These are phyloP conservation scores for Crithidia fasciculata DNA, from an alignment of 208 protist genomes.

Conservation along the genomic window DNA sequence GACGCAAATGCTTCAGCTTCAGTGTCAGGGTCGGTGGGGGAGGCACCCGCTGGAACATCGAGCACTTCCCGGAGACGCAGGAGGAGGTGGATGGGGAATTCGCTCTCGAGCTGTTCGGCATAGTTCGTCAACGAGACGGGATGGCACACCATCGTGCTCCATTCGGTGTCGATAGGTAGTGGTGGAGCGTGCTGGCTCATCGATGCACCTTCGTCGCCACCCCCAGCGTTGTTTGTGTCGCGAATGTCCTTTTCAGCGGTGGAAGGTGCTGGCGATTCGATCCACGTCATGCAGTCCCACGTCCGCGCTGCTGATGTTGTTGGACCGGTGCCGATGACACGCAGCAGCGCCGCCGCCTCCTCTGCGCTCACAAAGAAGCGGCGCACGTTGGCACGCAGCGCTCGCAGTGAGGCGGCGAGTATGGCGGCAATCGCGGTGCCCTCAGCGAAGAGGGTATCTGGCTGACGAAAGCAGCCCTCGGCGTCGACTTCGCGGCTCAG, in stretches of 20 bases:
- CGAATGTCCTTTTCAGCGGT: no score
- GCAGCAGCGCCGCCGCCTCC: slow-evolving; percentile 48
- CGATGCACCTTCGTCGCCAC: neutral
- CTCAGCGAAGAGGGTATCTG: slow-evolving; percentile 38
- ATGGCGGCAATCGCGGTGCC: slow-evolving; percentile 50
- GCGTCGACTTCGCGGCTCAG: slow-evolving; percentile 33
- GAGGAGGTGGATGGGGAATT: slow-evolving; percentile 52
- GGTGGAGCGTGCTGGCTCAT: neutral
- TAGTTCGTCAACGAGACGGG: slow-evolving; percentile 62
- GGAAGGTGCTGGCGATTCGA: no score
- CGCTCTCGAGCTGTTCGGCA: slow-evolving; percentile 42
- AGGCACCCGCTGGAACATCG: slow-evolving; percentile 16
- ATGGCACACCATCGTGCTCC: slow-evolving; percentile 32
- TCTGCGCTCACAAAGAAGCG: slow-evolving; percentile 49
- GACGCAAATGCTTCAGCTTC: neutral
- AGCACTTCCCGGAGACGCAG: slow-evolving; percentile 54
- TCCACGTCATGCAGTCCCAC: slow-evolving; percentile 10
- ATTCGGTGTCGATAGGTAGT: slow-evolving; percentile 25
- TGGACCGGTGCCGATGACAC: slow-evolving; percentile 36
- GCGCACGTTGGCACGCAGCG: slow-evolving; percentile 54
- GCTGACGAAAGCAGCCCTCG: slow-evolving; percentile 52
- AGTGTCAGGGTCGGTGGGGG: neutral
- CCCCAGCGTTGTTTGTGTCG: no score
- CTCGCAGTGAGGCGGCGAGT: slow-evolving; percentile 46
- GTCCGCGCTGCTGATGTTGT: neutral